phyloP scores from a whole-genome alignment of 805 yeast species.

The Wickerhamomyces kurtzmanii region DNA sequence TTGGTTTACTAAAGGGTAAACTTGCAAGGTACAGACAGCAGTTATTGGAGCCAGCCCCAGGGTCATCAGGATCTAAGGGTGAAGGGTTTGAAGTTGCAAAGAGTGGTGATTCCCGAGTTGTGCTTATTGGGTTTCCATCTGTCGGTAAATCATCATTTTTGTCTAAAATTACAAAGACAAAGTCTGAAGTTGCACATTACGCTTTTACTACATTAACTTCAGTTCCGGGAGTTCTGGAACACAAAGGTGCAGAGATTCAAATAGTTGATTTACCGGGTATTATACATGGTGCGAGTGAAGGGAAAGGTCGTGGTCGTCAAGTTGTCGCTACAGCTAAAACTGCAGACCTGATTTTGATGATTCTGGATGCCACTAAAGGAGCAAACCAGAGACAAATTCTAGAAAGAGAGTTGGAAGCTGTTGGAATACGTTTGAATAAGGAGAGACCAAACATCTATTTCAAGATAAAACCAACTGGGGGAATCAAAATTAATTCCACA shows the following conservation, averaged over 20 bases:
- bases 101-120: slow-evolving; percentile 94
- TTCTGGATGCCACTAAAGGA: slow-evolving; percentile 91
- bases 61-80: slow-evolving; percentile 54
- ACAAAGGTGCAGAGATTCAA: slow-evolving; percentile 95
- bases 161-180: slow-evolving; percentile 84
- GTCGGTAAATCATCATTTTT: slow-evolving; percentile 93
- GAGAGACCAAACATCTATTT: slow-evolving; percentile 68
- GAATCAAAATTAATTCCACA: slow-evolving; percentile 73
- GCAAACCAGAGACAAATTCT: slow-evolving; percentile 79
- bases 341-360: slow-evolving; percentile 87
- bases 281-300: slow-evolving; percentile 92
- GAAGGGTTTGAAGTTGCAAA: slow-evolving; percentile 91
- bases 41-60: slow-evolving; percentile 79
- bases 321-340: slow-evolving; percentile 95
- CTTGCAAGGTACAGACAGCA: slow-evolving; percentile 89
- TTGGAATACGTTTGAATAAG: slow-evolving; percentile 86
- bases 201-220: slow-evolving; percentile 95
- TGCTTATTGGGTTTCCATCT: slow-evolving; percentile 93
- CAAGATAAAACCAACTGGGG: slow-evolving; percentile 81
- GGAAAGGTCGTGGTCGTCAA: slow-evolving; percentile 96
- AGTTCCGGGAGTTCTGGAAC: slow-evolving; percentile 91
- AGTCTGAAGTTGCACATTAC: slow-evolving; percentile 90
- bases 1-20: slow-evolving; percentile 90
- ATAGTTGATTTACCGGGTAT: slow-evolving; percentile 97
- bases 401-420: slow-evolving; percentile 85